phyloP scores from a whole-genome alignment of 306 rosid genomes.

The Inga laurina region DNA sequence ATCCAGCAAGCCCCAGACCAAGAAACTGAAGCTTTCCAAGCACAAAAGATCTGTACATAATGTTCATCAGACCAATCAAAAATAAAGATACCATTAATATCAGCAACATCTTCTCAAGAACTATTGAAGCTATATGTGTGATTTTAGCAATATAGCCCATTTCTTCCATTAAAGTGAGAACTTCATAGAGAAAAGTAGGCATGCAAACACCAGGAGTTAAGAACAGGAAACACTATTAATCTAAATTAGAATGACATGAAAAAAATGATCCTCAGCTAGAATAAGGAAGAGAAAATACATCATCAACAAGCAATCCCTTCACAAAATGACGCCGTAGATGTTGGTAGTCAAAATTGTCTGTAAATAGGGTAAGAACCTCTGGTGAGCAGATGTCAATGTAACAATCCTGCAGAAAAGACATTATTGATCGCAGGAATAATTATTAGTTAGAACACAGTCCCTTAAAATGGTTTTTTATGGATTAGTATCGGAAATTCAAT shows the following conservation, averaged over 20 bases:
- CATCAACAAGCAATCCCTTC: slow-evolving; percentile 95
- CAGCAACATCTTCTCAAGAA: background rate
- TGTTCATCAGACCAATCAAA: background rate
- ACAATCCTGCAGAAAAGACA: slow-evolving; percentile 81
- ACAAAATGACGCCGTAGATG: slow-evolving; percentile 97
- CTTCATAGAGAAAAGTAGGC: slow-evolving; percentile 9
- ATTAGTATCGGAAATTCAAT: slow-evolving; percentile 7
- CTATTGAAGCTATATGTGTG: slow-evolving; percentile 9
- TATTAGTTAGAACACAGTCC: slow-evolving; percentile 3
- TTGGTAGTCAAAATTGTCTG: slow-evolving; percentile 98
- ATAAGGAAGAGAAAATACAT: slow-evolving; percentile 52
- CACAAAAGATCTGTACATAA: background rate
- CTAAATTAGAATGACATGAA: slow-evolving; percentile 18
- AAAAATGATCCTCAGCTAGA: slow-evolving; percentile 23
- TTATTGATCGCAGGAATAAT: slow-evolving; percentile 11
- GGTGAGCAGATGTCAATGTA: slow-evolving; percentile 91
- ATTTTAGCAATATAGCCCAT: slow-evolving; percentile 5
- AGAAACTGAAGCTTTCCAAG: background rate
- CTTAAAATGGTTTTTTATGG: background rate
- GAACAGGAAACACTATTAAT: background rate
- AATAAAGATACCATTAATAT: background rate
- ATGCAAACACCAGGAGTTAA: background rate
- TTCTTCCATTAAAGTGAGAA: slow-evolving; percentile 22
- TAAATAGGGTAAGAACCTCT: slow-evolving; percentile 95
- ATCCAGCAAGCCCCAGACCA: background rate